These are phyloP conservation scores for Rhododendron ferrugineum DNA, from an alignment of 148 eudicot genomes.

Conservation along the genomic window DNA sequence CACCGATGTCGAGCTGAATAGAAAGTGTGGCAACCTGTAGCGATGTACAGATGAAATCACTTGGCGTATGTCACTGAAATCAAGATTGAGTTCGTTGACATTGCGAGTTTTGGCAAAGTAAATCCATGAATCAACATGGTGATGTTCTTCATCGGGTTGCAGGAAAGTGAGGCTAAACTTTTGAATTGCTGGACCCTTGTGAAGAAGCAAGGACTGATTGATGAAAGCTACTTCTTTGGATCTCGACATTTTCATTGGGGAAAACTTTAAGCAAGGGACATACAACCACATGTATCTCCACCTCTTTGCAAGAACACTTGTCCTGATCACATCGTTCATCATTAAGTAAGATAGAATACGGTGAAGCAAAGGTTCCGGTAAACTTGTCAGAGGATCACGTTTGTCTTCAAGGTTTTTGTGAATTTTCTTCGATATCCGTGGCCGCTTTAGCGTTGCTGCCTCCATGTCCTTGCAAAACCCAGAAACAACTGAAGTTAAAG, in stretches of 20 bases:
- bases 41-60: no score
- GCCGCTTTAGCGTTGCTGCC: not conserved
- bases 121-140: conserved; percentile 3
- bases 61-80: no score
- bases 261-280: conserved; percentile 1
- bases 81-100: conserved; percentile 1
- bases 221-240: not conserved
- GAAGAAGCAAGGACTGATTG: not conserved
- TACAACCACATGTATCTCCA: not conserved
- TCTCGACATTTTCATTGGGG: not conserved
- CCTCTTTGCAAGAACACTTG: not conserved
- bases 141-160: not conserved
- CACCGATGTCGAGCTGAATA: not conserved
- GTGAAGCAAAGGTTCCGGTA: not conserved
- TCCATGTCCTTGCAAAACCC: not conserved
- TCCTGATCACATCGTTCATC: conserved; percentile 6
- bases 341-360: not conserved
- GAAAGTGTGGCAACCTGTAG: no score
- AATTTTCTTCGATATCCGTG: not conserved
- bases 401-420: not conserved
- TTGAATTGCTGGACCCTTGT: not conserved
- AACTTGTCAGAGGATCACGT: no score
- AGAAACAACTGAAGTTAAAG: not conserved
- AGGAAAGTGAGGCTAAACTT: not conserved
- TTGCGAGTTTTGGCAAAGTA: not conserved